A percentile compares a stretch with the other conserved stretches of the same genome.
These are phyloP conservation scores for Hirsutella thompsonii DNA, from an alignment of 2,329 filamentous ascomycete species.

Conservation along the genomic window DNA sequence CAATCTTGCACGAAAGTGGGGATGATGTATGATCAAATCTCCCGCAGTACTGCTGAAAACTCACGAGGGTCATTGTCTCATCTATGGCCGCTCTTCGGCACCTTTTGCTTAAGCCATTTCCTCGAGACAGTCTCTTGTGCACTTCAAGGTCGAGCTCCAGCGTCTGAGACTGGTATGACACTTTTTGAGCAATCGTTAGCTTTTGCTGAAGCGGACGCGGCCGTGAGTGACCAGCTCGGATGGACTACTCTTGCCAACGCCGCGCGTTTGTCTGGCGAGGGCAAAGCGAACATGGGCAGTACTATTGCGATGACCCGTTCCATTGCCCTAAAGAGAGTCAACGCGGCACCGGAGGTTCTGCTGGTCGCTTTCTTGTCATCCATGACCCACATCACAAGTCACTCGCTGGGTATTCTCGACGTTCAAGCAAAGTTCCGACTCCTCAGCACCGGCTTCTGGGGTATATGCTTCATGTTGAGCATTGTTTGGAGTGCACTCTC, in stretches of 20 bases:
- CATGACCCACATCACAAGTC: constrained; percentile 79
- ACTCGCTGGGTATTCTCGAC: constrained; percentile 68
- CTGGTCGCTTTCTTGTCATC: constrained; percentile 78
- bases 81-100: constrained; percentile 63
- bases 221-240: constrained; percentile 68
- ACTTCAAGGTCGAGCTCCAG: constrained; percentile 66
- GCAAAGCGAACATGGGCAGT: constrained; percentile 11
- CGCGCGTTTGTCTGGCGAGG: constrained; percentile 21
- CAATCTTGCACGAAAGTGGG: constrained; percentile 61
- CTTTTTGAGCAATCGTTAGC: constrained; percentile 92
- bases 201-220: constrained; percentile 88
- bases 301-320: constrained; percentile 41
- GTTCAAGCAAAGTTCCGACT: constrained; percentile 71
- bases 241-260: constrained; percentile 49
- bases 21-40: constrained; percentile 50
- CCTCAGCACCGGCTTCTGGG: constrained; percentile 80
- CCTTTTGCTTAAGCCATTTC: constrained; percentile 65
- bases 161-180: constrained; percentile 88
- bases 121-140: constrained; percentile 81
- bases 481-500: constrained; percentile 64
- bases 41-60: constrained; percentile 34
- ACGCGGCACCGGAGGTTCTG: constrained; percentile 80
- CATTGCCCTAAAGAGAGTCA: constrained; percentile 66
- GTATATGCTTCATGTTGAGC: constrained; percentile 74
- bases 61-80: constrained; percentile 66